Conservation (phyloP, 352 stramenopile species). For the Sclerospora graminicola region DNA sequence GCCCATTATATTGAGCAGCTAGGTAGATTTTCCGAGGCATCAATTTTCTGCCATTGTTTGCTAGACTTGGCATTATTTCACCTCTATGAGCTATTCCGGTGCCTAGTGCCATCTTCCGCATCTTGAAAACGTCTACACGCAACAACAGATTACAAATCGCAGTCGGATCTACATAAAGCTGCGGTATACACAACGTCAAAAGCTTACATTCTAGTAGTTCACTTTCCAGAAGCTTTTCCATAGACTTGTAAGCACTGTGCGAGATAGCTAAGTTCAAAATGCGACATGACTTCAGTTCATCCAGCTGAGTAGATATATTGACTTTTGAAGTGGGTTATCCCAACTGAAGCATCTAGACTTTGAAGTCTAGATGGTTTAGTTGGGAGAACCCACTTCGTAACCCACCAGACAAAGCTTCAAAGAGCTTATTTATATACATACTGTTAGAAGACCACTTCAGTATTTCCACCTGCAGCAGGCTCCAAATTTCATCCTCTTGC, state of each 20-base stretch:
- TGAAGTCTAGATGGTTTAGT: slow-evolving; percentile 45
- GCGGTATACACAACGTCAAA: slow-evolving; percentile 26
- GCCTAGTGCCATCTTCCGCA: slow-evolving; percentile 15
- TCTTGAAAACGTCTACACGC: slow-evolving; percentile 6
- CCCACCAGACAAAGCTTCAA: slow-evolving; percentile 33
- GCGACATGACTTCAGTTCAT: slow-evolving; percentile 11
- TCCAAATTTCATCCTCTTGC: slow-evolving; percentile 23
- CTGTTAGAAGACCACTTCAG: slow-evolving; percentile 19
- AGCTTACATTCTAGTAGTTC: slow-evolving; percentile 34
- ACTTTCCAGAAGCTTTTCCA: slow-evolving; percentile 24
- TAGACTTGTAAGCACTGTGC: slow-evolving; percentile 9
- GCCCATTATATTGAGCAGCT: slow-evolving; percentile 77
- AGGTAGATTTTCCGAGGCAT: slow-evolving; percentile 37
- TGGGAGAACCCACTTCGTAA: slow-evolving; percentile 41
- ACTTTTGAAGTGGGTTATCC: no score
- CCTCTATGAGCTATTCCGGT: slow-evolving; percentile 2
- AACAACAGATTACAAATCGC: slow-evolving; percentile 13
- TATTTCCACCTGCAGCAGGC: slow-evolving; percentile 32
- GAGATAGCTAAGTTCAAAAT: slow-evolving; percentile 6
- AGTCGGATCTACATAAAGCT: slow-evolving; percentile 7
- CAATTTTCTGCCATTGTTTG: slow-evolving; percentile 69
- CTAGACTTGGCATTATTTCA: slow-evolving; percentile 9
- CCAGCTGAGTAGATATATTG: slow-evolving; percentile 1
- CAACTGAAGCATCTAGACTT: no score
- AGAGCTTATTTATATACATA: slow-evolving; percentile 13